Base-by-base conservation (phyloP, 495 filamentous ascomycete species). In the Penicillium pancosmium region DNA sequence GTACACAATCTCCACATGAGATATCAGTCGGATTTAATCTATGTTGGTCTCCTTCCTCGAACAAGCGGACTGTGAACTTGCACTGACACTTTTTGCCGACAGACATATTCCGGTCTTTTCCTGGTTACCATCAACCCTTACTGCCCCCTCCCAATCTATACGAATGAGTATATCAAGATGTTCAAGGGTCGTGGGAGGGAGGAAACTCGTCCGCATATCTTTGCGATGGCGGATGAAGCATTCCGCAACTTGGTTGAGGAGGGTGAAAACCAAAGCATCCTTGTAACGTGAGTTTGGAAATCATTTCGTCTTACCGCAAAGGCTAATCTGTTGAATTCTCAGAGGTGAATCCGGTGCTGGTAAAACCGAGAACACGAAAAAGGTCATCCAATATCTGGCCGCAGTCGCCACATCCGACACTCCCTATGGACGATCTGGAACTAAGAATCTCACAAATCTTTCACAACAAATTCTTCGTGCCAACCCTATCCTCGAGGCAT, bases 291-390 rank as follows among this genome's bases (percentile, higher is more conserved):
- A 70, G 82, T 77, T 19, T 31, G 10, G 4, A 7, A 49, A 15
- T 7, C 0, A 15, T 1, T 43, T 16, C 5, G 0, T 7, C 3
- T 46, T 33, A 9, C 43, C 1, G 9, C 27, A 23, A 69, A 46
- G 70, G n/a, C 40, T 54, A 46, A 65, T 18, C 52, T 47, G 27
- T n/a, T 5, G 16, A 4, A 34, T 47, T 16, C 52, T 43, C 31
- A 86, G 83, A 33, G 95, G 95, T 71, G 95, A 99, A 75, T 99
- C 95, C 19, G 95, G 95, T 61, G 95, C 95, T 27, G 95, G 95
- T 61, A 99, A 99, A 75, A 99, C 95, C 0, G 95, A 99, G 70
- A 99, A 99, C 63, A 99, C 95, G 3, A 99, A 99, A 69, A 99
- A 99, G 73, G 95, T 99, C 50, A 99, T 99, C 54, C 95, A 99